A percentile compares a stretch with the other conserved stretches of the same genome.
These are phyloP conservation scores for Moringa oleifera DNA, from an alignment of 345 rosid genomes.

Conservation along the genomic window DNA sequence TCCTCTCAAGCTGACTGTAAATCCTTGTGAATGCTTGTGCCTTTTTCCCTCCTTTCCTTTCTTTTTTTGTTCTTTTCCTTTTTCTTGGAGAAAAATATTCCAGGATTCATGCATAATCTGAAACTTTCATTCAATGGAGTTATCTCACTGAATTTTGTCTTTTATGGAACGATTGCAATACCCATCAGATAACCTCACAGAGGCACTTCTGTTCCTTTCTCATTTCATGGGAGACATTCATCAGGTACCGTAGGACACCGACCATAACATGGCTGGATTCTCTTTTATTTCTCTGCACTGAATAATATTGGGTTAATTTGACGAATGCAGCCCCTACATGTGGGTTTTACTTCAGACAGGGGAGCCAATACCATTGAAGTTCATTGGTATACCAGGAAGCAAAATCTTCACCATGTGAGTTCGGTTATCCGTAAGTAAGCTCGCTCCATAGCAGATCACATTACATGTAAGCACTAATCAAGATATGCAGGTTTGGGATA, in stretches of 20 bases:
- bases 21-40: too few species aligned
- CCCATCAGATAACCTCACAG: constrained; percentile 73
- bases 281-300: too few species aligned
- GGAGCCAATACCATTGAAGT: constrained; percentile 86
- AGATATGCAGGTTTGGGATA: constrained; percentile 70
- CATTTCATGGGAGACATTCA: too few species aligned
- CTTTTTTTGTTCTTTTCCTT: too few species aligned
- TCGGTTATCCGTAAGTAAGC: too few species aligned
- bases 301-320: background rate
- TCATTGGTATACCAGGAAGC: constrained; percentile 76
- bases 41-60: too few species aligned
- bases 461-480: background rate
- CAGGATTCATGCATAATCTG: background rate
- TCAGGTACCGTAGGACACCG: constrained; percentile 50
- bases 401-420: constrained; percentile 79
- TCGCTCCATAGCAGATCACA: background rate
- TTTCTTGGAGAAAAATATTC: background rate
- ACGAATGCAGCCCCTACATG: constrained; percentile 76
- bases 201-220: constrained; percentile 81
- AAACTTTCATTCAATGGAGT: too few species aligned
- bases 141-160: too few species aligned
- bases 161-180: background rate
- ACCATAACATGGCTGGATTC: too few species aligned
- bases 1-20: constrained; percentile 47
- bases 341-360: constrained; percentile 61